These are phyloP conservation scores for Ambrosia artemisiifolia DNA, from an alignment of 129 eudicot genomes.

Conservation along the genomic window DNA sequence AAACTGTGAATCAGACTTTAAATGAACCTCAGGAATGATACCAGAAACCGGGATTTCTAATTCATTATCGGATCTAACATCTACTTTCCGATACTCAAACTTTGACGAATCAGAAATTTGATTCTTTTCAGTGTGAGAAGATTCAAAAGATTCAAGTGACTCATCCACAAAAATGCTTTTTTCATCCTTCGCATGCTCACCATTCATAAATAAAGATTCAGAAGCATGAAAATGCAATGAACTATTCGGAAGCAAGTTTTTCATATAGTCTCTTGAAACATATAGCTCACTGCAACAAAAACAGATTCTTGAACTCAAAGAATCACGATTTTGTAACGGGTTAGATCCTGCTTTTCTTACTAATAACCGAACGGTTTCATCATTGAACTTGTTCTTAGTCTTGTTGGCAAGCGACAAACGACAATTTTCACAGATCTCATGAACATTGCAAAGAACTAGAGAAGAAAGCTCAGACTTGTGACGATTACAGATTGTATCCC, in stretches of 20 bases:
- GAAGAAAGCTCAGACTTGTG: conserved; percentile 78
- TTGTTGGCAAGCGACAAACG: conserved; percentile 55
- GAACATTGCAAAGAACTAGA: conserved; percentile 51
- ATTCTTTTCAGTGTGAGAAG: conserved; percentile 14
- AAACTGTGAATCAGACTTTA: conserved; percentile 11
- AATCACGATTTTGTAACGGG: conserved; percentile 17
- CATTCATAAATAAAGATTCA: conserved; percentile 26
- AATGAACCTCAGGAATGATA: conserved; percentile 22
- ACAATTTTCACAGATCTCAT: conserved; percentile 64
- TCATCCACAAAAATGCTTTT: conserved; percentile 31
- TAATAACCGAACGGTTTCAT: conserved; percentile 54
- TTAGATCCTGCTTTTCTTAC: conserved; percentile 52
- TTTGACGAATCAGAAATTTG: conserved; percentile 33
- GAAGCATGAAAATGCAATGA: conserved; percentile 32
- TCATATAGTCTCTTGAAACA: conserved; percentile 24
- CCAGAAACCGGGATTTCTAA: conserved; percentile 40
- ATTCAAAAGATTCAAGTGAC: conserved; percentile 6
- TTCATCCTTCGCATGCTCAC: conserved; percentile 27
- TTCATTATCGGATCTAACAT: conserved; percentile 46
- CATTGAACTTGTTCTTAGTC: conserved; percentile 46
- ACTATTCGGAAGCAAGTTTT: conserved; percentile 25
- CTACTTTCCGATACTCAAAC: conserved; percentile 42
- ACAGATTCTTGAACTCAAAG: conserved; percentile 35
- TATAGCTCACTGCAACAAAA: conserved; percentile 58
- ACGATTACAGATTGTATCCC: conserved; percentile 65